Base-by-base conservation (phyloP, 2,329 filamentous ascomycete species). In the Hymenoscyphus fraxineus region DNA sequence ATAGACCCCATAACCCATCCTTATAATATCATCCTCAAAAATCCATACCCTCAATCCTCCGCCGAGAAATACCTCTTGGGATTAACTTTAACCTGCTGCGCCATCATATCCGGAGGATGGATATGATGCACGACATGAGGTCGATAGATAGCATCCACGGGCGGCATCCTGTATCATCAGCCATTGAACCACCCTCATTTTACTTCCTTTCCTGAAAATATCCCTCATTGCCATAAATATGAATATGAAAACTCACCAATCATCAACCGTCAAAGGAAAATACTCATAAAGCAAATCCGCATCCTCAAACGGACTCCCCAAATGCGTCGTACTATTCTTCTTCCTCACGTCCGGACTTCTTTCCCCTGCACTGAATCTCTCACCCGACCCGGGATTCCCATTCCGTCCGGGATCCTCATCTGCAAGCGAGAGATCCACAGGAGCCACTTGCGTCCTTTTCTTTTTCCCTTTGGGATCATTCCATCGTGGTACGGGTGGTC, bases 41-140 rank as follows among this genome's bases (percentile, higher is more conserved):
- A 35, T 35, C 35, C 35, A 27, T 35, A 3, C 35, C 6, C 22
- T 62, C 65, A 75, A 65, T 75, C 72, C 31, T 90, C 88, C 3
- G 88, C 87, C 3, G 86, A 84, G 75, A 92, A 92, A 72, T 92
- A 92, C 64, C 88, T 82, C 75, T 91, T 92, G 54, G 85, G 83
- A 73, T 87, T 88, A 72, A 81, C 88, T 70, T 84, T 81, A 1
- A 86, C 79, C 70, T 88, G 85, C 67, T 89, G 85, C 2, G 88
- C 88, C 73, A 90, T 90, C 71, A 89, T 82, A 70, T 91, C 88
- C 4, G 85, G 83, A 10, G 88, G 87, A 58, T 90, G 81, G 58
- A 85, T 84, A 75, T 97, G 93, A 77, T 98, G 94, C 2, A 97
- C 93, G 16, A 97, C 92, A 76, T 97, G 93, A 6, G 93, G 94